Conservation (phyloP, 2,329 filamentous ascomycete species). For the Stagonosporopsis tanaceti region DNA sequence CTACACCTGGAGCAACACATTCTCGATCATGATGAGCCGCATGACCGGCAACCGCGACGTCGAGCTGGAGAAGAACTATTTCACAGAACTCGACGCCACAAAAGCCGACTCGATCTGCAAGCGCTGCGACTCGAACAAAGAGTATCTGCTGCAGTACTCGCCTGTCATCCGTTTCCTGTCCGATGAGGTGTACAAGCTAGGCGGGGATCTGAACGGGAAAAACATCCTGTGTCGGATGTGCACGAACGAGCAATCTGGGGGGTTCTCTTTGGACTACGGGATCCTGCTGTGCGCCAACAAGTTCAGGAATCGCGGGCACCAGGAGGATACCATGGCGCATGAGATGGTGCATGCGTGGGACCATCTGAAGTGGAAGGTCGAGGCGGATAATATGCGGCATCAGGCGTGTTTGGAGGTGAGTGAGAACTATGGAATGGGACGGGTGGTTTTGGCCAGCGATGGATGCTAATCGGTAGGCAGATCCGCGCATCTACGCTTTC, state of each 20-base stretch:
- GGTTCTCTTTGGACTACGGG: slow-evolving; percentile 85
- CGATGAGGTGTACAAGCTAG: slow-evolving; percentile 80
- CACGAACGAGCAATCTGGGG: slow-evolving; percentile 75
- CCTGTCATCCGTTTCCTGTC: slow-evolving; percentile 88
- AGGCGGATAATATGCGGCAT: slow-evolving; percentile 83
- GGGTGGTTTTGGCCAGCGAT: no score
- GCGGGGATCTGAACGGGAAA: slow-evolving; percentile 73
- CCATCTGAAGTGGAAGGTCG: slow-evolving; percentile 87
- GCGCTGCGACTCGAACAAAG: slow-evolving; percentile 80
- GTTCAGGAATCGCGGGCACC: slow-evolving; percentile 77
- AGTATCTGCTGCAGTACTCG: slow-evolving; percentile 84
- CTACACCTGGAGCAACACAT: slow-evolving; percentile 81
- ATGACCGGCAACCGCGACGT: slow-evolving; percentile 43
- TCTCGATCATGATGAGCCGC: slow-evolving; percentile 77
- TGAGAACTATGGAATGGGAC: background rate
- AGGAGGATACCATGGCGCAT: slow-evolving; percentile 94
- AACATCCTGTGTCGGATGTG: slow-evolving; percentile 89
- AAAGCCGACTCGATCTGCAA: slow-evolving; percentile 81
- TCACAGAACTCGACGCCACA: slow-evolving; percentile 75
- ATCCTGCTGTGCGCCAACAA: slow-evolving; percentile 95
- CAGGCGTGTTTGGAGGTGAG: slow-evolving; percentile 91
- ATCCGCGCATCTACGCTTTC: slow-evolving; percentile 92
- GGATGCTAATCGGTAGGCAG: slow-evolving; percentile 39
- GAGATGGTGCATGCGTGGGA: slow-evolving; percentile 99
- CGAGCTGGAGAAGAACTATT: slow-evolving; percentile 66